Evolutionary conservation across 2,329 filamentous ascomycete species (phyloP).

Genomic region (Lasiodiplodia hormozganensis): DNA sequence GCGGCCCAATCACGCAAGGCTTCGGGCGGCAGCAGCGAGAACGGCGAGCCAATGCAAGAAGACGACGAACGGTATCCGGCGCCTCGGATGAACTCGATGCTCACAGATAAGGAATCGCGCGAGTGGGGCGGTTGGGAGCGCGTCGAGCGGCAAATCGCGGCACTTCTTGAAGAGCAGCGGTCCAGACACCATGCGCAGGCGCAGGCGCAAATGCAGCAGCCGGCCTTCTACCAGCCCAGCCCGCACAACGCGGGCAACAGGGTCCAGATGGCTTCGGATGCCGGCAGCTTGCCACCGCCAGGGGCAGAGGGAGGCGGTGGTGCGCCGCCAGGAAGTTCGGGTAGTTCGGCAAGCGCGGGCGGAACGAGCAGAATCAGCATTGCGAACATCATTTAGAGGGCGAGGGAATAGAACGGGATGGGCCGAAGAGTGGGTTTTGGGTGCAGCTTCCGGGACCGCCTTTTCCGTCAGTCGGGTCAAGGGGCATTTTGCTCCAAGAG

Average conservation of each 20-base stretch:
- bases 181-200: constrained; percentile 26
- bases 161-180: constrained; percentile 59
- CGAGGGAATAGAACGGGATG: background rate
- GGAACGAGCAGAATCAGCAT: constrained; percentile 49
- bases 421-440: constrained; percentile 9
- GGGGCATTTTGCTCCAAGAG: background rate
- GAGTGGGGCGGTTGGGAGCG: constrained; percentile 85
- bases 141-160: constrained; percentile 68
- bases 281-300: constrained; percentile 6
- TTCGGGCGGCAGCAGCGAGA: constrained; percentile 36
- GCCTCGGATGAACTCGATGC: constrained; percentile 56
- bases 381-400: constrained; percentile 49
- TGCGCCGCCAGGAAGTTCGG: constrained; percentile 39
- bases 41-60: constrained; percentile 42
- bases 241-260: constrained; percentile 48
- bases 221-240: constrained; percentile 42
- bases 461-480: background rate
- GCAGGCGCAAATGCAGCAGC: constrained; percentile 20
- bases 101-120: constrained; percentile 64
- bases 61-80: constrained; percentile 46
- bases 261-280: constrained; percentile 42
- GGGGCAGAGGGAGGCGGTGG: constrained; percentile 46
- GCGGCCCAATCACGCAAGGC: constrained; percentile 7
- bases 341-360: constrained; percentile 49
- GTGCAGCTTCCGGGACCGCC: background rate